phyloP scores from a whole-genome alignment of 768 basidiomycete genomes.

The Suillus placidus region DNA sequence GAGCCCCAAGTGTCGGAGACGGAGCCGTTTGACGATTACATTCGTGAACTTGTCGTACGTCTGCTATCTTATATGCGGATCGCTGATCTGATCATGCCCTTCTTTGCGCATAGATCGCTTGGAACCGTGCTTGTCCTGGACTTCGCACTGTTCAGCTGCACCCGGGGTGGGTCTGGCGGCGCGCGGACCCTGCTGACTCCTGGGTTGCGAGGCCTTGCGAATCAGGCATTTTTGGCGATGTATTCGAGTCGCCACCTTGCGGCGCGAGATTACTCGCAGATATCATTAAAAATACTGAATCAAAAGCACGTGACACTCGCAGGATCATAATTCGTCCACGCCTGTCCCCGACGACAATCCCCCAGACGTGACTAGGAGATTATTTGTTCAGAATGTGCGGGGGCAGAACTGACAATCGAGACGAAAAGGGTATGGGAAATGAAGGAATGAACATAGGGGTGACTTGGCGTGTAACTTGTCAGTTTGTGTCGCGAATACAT shows the following conservation, averaged over 20 bases:
- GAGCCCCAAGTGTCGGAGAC: not conserved
- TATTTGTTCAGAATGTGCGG: not conserved
- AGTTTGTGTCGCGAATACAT: not conserved
- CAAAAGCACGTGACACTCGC: not conserved
- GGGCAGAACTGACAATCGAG: not conserved
- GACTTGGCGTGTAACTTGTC: not conserved
- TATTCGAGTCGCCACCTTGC: not conserved
- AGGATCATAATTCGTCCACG: not conserved
- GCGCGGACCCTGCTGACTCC: conserved; percentile 19
- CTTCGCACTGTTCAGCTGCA: conserved; percentile 46
- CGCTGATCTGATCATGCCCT: not conserved
- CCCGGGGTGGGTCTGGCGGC: conserved; percentile 42
- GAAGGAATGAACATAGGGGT: not conserved
- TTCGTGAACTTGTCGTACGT: conserved; percentile 5
- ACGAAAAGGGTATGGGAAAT: not conserved
- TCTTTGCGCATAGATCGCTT: conserved; percentile 36
- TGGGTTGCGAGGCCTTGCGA: not conserved
- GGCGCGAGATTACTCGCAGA: not conserved
- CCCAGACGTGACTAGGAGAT: not conserved
- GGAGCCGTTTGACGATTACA: not conserved
- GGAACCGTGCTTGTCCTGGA: conserved; percentile 43
- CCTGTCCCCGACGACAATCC: not conserved
- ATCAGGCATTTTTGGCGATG: not conserved
- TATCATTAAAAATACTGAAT: not conserved
- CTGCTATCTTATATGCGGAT: not conserved